Conservation (phyloP, 495 filamentous ascomycete genomes). For the Pseudotulostoma volvatum region DNA sequence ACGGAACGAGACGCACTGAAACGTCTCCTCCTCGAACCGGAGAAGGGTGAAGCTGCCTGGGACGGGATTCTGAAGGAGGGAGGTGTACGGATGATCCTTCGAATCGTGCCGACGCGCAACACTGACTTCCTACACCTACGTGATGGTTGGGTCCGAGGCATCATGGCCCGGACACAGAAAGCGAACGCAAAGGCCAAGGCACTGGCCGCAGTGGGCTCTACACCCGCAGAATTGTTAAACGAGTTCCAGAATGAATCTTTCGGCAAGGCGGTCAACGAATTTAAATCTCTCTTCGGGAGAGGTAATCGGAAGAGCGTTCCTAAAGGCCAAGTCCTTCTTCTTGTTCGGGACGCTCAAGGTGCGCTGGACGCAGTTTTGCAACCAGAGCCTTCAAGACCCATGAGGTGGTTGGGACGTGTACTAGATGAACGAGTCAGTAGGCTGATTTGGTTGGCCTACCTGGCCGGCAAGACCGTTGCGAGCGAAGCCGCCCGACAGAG, state of each 20-base stretch:
- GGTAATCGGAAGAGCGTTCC: slow-evolving; percentile 47
- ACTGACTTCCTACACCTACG: slow-evolving; percentile 85
- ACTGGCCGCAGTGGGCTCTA: slow-evolving; percentile 3
- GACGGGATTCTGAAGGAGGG: slow-evolving; percentile 45
- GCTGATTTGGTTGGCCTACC: slow-evolving; percentile 76
- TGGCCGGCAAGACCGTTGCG: slow-evolving; percentile 73
- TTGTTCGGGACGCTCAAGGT: slow-evolving; percentile 52
- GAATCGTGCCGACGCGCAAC: slow-evolving; percentile 70
- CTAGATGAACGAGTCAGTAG: slow-evolving; percentile 64
- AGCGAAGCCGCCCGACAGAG: slow-evolving; percentile 66
- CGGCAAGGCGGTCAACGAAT: slow-evolving; percentile 49
- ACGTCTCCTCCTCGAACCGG: slow-evolving; percentile 49
- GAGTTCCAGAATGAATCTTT: slow-evolving; percentile 56
- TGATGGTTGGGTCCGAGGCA: slow-evolving; percentile 76
- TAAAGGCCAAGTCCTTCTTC: slow-evolving; percentile 55
- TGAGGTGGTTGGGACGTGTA: slow-evolving; percentile 46
- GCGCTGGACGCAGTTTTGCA: slow-evolving; percentile 54
- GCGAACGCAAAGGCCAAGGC: slow-evolving; percentile 11
- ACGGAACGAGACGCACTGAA: slow-evolving; percentile 58
- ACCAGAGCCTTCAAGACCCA: slow-evolving; percentile 21
- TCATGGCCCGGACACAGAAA: slow-evolving; percentile 50
- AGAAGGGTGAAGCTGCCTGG: slow-evolving; percentile 53
- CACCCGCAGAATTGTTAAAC: slow-evolving; percentile 10
- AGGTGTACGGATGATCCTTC: slow-evolving; percentile 50
- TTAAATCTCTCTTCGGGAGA: slow-evolving; percentile 63